These are phyloP conservation scores for Rhizophora mangle DNA, from an alignment of 345 rosid species.

Conservation along the genomic window DNA sequence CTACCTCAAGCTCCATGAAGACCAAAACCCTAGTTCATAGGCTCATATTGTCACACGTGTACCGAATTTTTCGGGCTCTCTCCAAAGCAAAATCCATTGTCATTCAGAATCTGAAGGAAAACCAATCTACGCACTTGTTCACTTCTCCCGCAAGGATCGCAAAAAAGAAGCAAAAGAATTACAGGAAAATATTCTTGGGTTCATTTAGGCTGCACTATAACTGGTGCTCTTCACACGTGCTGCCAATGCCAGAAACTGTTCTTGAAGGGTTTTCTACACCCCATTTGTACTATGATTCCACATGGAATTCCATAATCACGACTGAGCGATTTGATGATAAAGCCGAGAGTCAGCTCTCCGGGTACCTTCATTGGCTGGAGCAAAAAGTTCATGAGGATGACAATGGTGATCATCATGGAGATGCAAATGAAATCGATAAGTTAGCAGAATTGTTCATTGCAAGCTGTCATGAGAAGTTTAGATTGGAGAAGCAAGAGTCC, in stretches of 20 bases:
- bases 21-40: constrained; percentile 59
- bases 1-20: constrained; percentile 45
- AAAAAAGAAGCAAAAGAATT: constrained; percentile 39
- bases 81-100: constrained; percentile 54
- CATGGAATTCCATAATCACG: constrained; percentile 46
- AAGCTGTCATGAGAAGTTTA: constrained; percentile 76
- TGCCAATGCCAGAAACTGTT: constrained; percentile 52
- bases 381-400: constrained; percentile 29
- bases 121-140: constrained; percentile 36
- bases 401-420: constrained; percentile 6
- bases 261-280: constrained; percentile 37
- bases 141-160: constrained; percentile 33
- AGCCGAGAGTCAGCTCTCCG: constrained; percentile 47
- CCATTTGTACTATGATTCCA: constrained; percentile 50
- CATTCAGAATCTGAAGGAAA: constrained; percentile 41
- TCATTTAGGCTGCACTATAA: constrained; percentile 88
- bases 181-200: constrained; percentile 52
- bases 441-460: constrained; percentile 86
- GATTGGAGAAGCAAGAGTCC: constrained; percentile 92
- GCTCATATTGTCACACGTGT: constrained; percentile 50
- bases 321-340: constrained; percentile 24
- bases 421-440: constrained; percentile 62
- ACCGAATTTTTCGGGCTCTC: constrained; percentile 51
- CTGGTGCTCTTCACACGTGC: constrained; percentile 77
- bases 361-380: constrained; percentile 67